Evolutionary conservation across 768 basidiomycete species (phyloP), one percentile per base, ranked within the genome.

Genomic region (Gloeopeniophorella convolvens): DNA sequence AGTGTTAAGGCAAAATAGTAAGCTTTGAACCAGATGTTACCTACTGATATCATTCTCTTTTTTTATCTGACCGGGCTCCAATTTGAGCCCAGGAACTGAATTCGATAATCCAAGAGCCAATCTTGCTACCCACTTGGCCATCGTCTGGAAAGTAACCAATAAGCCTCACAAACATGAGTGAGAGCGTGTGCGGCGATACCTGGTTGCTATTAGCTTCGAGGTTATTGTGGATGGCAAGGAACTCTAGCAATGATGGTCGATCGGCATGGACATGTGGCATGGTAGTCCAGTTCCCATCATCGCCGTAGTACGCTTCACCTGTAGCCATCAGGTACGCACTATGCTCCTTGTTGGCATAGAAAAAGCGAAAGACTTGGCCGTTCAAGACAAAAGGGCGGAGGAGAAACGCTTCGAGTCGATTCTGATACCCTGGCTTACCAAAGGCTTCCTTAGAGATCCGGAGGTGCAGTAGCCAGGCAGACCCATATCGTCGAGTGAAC

Each of bases 61-160:
- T 0, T 54, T 45, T 6, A 82, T 72, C 21, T 77, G 60, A 2
- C 59, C 48, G 1, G 60, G 50, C 0, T 65, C 51, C 3, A 85
- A 50, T 6, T 65, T 55, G 3, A 77, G 63, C 0, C 79, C 82
- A 5, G 83, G 83, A 4, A 78, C 68, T 1, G 83, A 84, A 42
- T 74, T 84, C 0, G 84, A 85, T 5, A 84, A 61, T 0, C 77
- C 80, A 8, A 86, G 70, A 0, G 76, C 72, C 54, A 77, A 79
- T 0, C 83, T 72, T n/a, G 82, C 72, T 11, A 74, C 69, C 76
- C 78, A 85, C 63, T 86, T 85, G 1, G 76, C 69, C 66, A 83
- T 74, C 10, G 72, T 69, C 83, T 85, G 45, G 5, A 12, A n/a
- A 33, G n/a, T n/a, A n/a, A n/a, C n/a, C n/a, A n/a, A n/a, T n/a